Evolutionary conservation across 1,139 yeast genomes (phyloP).

Genomic region (Lodderomyces margitis): DNA sequence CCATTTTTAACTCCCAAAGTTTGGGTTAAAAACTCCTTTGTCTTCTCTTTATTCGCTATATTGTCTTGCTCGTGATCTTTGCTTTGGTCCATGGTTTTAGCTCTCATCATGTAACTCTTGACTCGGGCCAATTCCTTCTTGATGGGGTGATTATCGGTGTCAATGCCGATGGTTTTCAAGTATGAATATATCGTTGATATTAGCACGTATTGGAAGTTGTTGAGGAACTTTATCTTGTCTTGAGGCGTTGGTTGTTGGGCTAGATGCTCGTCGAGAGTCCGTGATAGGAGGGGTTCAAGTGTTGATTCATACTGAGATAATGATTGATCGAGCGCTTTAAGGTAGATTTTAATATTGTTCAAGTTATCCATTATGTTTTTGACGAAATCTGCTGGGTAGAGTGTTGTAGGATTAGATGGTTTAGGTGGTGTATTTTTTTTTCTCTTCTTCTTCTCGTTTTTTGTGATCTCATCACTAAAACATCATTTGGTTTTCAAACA

Average conservation of each 20-base stretch:
- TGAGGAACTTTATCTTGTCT: constrained; percentile 34
- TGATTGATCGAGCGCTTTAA: constrained; percentile 28
- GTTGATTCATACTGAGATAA: constrained; percentile 29
- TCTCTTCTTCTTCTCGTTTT: constrained; percentile 2
- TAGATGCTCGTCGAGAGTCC: constrained; percentile 35
- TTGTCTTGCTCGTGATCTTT: constrained; percentile 19
- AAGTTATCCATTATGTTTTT: constrained; percentile 44
- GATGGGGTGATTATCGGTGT: constrained; percentile 58
- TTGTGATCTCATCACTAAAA: not conserved
- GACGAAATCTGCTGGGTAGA: not conserved
- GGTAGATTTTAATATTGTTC: constrained; percentile 28
- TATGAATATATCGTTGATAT: constrained; percentile 53
- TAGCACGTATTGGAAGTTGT: constrained; percentile 44
- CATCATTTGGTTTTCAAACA: too few species aligned
- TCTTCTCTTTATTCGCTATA: constrained; percentile 19
- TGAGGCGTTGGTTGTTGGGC: constrained; percentile 27
- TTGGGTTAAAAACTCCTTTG: constrained; percentile 43
- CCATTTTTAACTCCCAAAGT: constrained; percentile 41
- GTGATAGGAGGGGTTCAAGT: constrained; percentile 34
- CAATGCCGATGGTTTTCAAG: constrained; percentile 58
- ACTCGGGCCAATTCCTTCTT: constrained; percentile 71
- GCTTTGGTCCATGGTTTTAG: constrained; percentile 40
- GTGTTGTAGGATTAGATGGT: not conserved
- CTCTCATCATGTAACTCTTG: constrained; percentile 64
- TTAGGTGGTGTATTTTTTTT: not conserved